Evolutionary conservation across 2,329 filamentous ascomycete species (phyloP).

Genomic region (Botrytis porri): DNA sequence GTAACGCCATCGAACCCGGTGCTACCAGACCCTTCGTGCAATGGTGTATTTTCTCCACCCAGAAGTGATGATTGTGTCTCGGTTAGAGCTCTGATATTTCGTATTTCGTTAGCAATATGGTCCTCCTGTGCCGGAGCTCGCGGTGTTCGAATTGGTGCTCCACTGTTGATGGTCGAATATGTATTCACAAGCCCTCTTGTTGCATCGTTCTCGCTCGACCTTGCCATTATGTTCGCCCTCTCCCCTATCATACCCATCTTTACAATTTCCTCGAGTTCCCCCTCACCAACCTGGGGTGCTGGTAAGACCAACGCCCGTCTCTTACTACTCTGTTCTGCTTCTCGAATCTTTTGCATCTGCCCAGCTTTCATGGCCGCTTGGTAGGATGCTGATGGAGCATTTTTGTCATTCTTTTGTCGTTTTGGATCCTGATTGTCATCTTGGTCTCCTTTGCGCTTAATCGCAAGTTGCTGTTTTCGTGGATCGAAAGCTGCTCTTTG

Average conservation of each 20-base stretch:
- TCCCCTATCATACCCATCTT: conserved; percentile 98
- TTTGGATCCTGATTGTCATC: conserved; percentile 80
- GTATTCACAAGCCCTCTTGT: conserved; percentile 84
- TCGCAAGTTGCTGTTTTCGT: conserved; percentile 82
- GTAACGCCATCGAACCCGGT: conserved; percentile 86
- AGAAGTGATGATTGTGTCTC: conserved; percentile 91
- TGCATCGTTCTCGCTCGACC: conserved; percentile 76
- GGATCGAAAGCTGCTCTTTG: conserved; percentile 87
- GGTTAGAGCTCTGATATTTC: conserved; percentile 86
- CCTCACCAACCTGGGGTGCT: conserved; percentile 85
- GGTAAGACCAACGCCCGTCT: conserved; percentile 79
- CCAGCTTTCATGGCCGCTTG: conserved; percentile 90
- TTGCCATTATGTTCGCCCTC: conserved; percentile 71
- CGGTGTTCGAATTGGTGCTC: conserved; percentile 87
- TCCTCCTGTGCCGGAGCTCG: conserved; percentile 90
- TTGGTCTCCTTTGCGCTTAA: conserved; percentile 88
- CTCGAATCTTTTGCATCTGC: conserved; percentile 89
- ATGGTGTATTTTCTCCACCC: conserved; percentile 88
- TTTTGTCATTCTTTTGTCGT: conserved; percentile 84
- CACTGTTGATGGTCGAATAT: conserved; percentile 77
- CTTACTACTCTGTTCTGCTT: conserved; percentile 96
- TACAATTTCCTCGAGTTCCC: conserved; percentile 93
- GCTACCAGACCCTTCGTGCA: conserved; percentile 76
- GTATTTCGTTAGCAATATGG: conserved; percentile 92
- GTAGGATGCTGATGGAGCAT: conserved; percentile 70